Evolutionary conservation across 768 basidiomycete species (phyloP).

Genomic region (Xerocomus brunneocitrinus): DNA sequence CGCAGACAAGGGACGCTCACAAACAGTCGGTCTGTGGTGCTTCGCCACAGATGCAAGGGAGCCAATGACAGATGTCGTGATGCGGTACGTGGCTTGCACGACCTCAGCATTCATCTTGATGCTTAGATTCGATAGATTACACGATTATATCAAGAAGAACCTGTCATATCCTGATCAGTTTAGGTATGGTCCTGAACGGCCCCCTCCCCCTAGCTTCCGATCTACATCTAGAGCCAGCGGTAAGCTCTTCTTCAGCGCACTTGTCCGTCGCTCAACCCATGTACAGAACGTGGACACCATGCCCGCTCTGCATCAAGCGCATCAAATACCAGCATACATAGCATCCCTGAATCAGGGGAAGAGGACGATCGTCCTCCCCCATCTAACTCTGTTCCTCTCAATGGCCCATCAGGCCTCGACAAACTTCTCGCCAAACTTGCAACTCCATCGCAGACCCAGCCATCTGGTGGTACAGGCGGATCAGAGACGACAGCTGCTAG

Average conservation of each 20-base stretch:
- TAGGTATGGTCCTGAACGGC: constrained; percentile 62
- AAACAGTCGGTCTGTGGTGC: constrained; percentile 73
- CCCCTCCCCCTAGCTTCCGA: constrained; percentile 53
- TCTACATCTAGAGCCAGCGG: constrained; percentile 29
- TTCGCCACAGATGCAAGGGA: constrained; percentile 65
- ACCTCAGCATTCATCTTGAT: neutral
- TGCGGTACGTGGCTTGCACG: constrained; percentile 41
- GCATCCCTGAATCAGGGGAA: constrained; percentile 32
- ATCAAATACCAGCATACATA: constrained; percentile 33
- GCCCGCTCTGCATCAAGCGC: constrained; percentile 30
- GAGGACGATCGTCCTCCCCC: constrained; percentile 15
- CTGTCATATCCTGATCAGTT: constrained; percentile 68
- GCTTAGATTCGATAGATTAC: constrained; percentile 40
- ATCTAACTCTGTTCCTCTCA: constrained; percentile 11
- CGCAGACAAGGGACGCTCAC: constrained; percentile 51
- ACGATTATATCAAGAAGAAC: constrained; percentile 62
- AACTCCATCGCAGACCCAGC: constrained; percentile 13
- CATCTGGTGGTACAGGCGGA: constrained; percentile 21
- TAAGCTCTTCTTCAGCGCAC: constrained; percentile 2
- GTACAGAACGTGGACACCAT: constrained; percentile 24
- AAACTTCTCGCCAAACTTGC: constrained; percentile 41
- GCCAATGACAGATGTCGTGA: constrained; percentile 66
- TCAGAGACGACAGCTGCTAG: constrained; percentile 36
- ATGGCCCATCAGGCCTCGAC: constrained; percentile 37
- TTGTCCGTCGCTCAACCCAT: constrained; percentile 4